Evolutionary conservation across 441 rosid genomes (phyloP), one percentile per base, ranked within the genome.

Genomic region (Monsonia emarginata): DNA sequence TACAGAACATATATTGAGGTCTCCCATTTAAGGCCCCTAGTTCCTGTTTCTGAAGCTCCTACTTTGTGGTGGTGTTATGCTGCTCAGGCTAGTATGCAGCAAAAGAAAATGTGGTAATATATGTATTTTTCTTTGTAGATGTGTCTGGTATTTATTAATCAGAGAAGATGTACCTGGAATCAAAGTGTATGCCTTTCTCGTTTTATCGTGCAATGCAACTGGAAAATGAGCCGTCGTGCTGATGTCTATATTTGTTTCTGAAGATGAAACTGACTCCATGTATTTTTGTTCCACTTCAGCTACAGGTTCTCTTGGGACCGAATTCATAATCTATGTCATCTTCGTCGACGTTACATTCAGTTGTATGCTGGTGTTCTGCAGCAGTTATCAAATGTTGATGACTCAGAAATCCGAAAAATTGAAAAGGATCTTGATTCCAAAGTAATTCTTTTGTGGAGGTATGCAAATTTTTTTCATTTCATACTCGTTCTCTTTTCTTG

Each of bases 361-460:
- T 77, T 91, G 76, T 91, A 94, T 85, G 99, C 92, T 72, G 70
- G 78, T 67, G 82, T 76, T 59, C 80, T 94, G 79, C 94, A 91
- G 78, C 95, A 84, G 70, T 74, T 89, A 71, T 79, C 94, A 56
- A 70, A 74, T 71, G 78, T 61, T 32, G 68, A 80, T 63, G 64
- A 69, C 72, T 80, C 82, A 60, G 89, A 89, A 73, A 85, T 91
- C 75, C 82, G 97, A 78, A 96, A 85, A 76, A 89, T 91, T 54
- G 99, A 94, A 80, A 91, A 76, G 74, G 88, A 94, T 81, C 94
- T 94, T 28, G 97, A 91, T 80, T 81, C 88, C 59, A 91, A 94
- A 86, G 95, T 94, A 70, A 85, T 94, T 82, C 90, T 94, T 63
- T 71, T 94, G 61, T 94, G 99, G 99, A 91, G 99, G 99, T 94